Conservation (phyloP, 2,329 filamentous ascomycete species). For the Cladosporium cucumerinum region DNA sequence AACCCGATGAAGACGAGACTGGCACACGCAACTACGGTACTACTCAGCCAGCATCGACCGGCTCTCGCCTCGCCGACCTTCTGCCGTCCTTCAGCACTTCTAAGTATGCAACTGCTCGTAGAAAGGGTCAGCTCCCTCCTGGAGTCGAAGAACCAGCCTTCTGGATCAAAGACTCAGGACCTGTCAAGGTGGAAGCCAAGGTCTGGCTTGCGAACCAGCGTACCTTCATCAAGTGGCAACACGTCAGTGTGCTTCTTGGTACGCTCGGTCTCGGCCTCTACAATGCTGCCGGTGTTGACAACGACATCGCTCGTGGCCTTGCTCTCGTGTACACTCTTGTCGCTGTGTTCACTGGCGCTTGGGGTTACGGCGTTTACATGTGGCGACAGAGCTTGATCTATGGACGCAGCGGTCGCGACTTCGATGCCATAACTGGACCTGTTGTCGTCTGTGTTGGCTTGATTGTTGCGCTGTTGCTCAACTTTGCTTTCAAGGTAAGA, state of each 20-base stretch:
- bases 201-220: constrained; percentile 98
- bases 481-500: constrained; percentile 80
- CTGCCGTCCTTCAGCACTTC: constrained; percentile 80
- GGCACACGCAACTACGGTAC: constrained; percentile 44
- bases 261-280: constrained; percentile 80
- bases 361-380: constrained; percentile 84
- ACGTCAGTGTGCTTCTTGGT: constrained; percentile 84
- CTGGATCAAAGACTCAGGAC: constrained; percentile 93
- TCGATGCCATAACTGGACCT: constrained; percentile 85
- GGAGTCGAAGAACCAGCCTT: constrained; percentile 80
- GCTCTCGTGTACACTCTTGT: constrained; percentile 81
- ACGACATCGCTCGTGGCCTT: constrained; percentile 71
- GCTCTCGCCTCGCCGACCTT: constrained; percentile 60
- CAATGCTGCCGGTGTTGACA: constrained; percentile 74
- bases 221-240: constrained; percentile 98
- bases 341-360: constrained; percentile 76
- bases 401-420: constrained; percentile 83
- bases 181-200: constrained; percentile 91
- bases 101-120: constrained; percentile 61
- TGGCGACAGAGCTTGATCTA: constrained; percentile 74
- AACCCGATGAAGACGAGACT: constrained; percentile 51
- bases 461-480: constrained; percentile 73
- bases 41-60: constrained; percentile 19
- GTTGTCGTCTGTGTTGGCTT: constrained; percentile 77
- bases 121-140: constrained; percentile 64